phyloP scores from a whole-genome alignment of 306 rosid species.

The Citrullus amarus region DNA sequence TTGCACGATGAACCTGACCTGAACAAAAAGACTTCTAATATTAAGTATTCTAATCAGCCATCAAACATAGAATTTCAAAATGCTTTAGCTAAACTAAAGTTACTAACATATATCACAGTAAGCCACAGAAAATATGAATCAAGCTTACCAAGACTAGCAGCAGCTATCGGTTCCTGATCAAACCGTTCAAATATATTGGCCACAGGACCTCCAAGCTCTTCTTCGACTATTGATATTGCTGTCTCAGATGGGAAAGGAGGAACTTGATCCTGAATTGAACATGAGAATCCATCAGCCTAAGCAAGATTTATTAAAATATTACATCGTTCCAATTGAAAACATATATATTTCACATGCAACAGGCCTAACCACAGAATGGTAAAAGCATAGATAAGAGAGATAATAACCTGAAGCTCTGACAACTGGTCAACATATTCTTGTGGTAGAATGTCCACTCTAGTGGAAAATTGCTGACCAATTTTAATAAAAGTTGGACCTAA shows the following conservation, averaged over 20 bases:
- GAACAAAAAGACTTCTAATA: constrained; percentile 18
- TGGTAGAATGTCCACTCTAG: constrained; percentile 95
- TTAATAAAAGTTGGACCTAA: constrained; percentile 97
- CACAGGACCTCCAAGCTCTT: constrained; percentile 85
- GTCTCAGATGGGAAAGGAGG: constrained; percentile 96
- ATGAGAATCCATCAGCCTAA: constrained; percentile 11
- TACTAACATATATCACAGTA: neutral
- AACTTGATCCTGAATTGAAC: constrained; percentile 84
- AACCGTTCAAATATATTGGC: constrained; percentile 58
- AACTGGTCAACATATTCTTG: constrained; percentile 96
- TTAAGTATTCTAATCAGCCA: neutral
- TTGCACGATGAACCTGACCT: constrained; percentile 99
- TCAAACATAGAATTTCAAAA: neutral
- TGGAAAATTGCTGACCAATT: constrained; percentile 98
- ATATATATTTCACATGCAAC: neutral
- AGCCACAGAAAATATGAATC: constrained; percentile 5
- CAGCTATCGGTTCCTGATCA: constrained; percentile 94
- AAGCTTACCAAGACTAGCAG: constrained; percentile 94
- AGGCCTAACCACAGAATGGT: neutral
- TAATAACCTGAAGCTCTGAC: constrained; percentile 89
- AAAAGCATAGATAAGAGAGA: constrained; percentile 10
- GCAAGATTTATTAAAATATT: constrained; percentile 8
- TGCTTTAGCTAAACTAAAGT: neutral
- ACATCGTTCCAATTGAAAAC: neutral
- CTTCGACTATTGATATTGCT: constrained; percentile 67